These are phyloP conservation scores for Lachancea waltii DNA, from an alignment of 805 yeast species.

Conservation along the genomic window DNA sequence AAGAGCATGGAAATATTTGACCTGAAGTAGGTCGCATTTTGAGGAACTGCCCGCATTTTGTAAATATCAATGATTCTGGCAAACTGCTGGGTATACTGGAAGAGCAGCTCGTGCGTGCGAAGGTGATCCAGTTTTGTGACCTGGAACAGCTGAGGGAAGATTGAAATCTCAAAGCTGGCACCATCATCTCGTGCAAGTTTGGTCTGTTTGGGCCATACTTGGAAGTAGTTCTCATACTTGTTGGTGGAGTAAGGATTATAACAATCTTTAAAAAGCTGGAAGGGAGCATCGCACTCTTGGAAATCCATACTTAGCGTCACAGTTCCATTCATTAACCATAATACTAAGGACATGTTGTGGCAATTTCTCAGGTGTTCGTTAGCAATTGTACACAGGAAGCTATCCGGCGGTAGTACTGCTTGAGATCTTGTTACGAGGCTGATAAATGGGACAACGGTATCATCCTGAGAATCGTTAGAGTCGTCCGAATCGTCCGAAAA, in stretches of 20 bases:
- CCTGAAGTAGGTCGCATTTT: slow-evolving; percentile 2
- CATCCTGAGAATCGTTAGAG: not conserved
- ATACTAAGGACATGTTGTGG: slow-evolving; percentile 11
- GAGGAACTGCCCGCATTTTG: not conserved
- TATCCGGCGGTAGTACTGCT: slow-evolving; percentile 12
- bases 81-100: slow-evolving; percentile 9
- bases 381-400: slow-evolving; percentile 10
- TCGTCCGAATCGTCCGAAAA: not conserved
- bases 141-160: slow-evolving; percentile 11
- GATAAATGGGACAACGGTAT: not conserved
- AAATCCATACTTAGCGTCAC: slow-evolving; percentile 1
- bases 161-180: slow-evolving; percentile 1
- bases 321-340: slow-evolving; percentile 11
- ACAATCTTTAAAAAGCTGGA: slow-evolving; percentile 7
- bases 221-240: slow-evolving; percentile 4
- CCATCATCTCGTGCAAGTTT: not conserved
- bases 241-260: not conserved
- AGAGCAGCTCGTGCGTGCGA: slow-evolving; percentile 6
- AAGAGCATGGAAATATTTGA: slow-evolving; percentile 7
- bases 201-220: not conserved
- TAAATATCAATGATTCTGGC: slow-evolving; percentile 6
- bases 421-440: not conserved
- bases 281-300: slow-evolving; percentile 2
- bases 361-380: slow-evolving; percentile 10
- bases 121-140: slow-evolving; percentile 9